A percentile compares a stretch with the other conserved stretches of the same genome.
Evolutionary conservation across 805 yeast species (phyloP).

Genomic region (Candida pseudoglaebosa): DNA sequence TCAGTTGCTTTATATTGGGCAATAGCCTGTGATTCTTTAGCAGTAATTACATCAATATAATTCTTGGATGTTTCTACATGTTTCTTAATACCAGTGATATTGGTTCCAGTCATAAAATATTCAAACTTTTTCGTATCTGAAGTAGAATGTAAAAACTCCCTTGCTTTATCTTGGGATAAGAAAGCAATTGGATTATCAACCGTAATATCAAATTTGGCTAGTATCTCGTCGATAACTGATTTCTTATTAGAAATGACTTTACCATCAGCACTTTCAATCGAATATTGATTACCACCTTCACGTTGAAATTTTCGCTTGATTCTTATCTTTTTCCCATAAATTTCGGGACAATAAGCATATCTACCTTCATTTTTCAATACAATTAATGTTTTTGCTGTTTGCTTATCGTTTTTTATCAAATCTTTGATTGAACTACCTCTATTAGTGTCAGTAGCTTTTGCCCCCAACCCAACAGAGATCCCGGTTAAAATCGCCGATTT

Average conservation of each 20-base stretch:
- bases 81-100: constrained; percentile 59
- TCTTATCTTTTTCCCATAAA: constrained; percentile 64
- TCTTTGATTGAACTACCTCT: constrained; percentile 71
- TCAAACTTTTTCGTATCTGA: constrained; percentile 68
- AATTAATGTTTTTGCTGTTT: constrained; percentile 63
- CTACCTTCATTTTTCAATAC: constrained; percentile 59
- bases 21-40: constrained; percentile 23
- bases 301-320: constrained; percentile 64
- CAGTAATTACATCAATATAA: constrained; percentile 27
- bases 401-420: constrained; percentile 72
- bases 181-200: constrained; percentile 91
- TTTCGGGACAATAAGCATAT: constrained; percentile 61
- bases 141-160: constrained; percentile 79
- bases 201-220: constrained; percentile 68
- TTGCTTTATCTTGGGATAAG: constrained; percentile 89
- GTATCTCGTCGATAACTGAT: constrained; percentile 60
- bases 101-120: constrained; percentile 77
- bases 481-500: constrained; percentile 88
- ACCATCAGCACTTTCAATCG: constrained; percentile 50
- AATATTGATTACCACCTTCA: constrained; percentile 47
- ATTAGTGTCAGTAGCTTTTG: constrained; percentile 81
- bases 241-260: constrained; percentile 57
- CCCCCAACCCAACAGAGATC: constrained; percentile 81
- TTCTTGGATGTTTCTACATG: constrained; percentile 39
- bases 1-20: constrained; percentile 22